Evolutionary conservation across 768 basidiomycete genomes (phyloP).

Genomic region (Pulveroboletus sp.): DNA sequence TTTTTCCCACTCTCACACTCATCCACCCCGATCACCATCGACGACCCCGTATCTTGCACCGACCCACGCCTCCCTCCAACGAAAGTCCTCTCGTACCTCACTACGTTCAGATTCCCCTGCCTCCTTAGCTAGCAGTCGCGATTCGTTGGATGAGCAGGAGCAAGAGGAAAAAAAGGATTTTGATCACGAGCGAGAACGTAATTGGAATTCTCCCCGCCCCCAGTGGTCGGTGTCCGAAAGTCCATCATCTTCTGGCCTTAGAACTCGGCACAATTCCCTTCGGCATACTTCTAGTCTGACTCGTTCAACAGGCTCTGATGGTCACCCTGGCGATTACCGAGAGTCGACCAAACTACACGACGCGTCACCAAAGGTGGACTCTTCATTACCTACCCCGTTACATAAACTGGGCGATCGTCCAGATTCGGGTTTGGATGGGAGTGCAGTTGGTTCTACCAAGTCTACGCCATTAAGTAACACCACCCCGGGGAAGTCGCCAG

Average conservation of each 20-base stretch:
- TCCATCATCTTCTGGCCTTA: slow-evolving; percentile 11
- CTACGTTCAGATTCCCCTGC: slow-evolving; percentile 42
- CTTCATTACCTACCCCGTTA: neutral
- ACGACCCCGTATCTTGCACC: slow-evolving; percentile 35
- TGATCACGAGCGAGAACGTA: slow-evolving; percentile 55
- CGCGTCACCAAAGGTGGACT: neutral
- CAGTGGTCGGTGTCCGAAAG: slow-evolving; percentile 41
- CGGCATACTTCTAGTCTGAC: slow-evolving; percentile 21
- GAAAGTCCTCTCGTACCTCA: slow-evolving; percentile 33
- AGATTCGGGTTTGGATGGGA: neutral
- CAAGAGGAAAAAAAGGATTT: slow-evolving; percentile 33
- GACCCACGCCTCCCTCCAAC: slow-evolving; percentile 29
- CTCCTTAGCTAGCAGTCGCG: slow-evolving; percentile 35
- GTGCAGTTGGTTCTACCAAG: neutral
- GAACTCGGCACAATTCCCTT: slow-evolving; percentile 8
- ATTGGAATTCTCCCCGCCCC: slow-evolving; percentile 68
- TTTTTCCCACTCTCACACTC: slow-evolving; percentile 34
- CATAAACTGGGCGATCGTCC: slow-evolving; percentile 5
- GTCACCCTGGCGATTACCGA: slow-evolving; percentile 5
- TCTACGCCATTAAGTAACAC: neutral
- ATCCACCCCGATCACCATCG: slow-evolving; percentile 40
- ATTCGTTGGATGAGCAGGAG: slow-evolving; percentile 31
- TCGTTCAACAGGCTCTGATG: slow-evolving; percentile 6
- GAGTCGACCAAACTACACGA: slow-evolving; percentile 2
- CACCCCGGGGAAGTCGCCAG: slow-evolving; percentile 19